phyloP scores from a whole-genome alignment of 768 basidiomycete genomes.

The Royoungia palumana region DNA sequence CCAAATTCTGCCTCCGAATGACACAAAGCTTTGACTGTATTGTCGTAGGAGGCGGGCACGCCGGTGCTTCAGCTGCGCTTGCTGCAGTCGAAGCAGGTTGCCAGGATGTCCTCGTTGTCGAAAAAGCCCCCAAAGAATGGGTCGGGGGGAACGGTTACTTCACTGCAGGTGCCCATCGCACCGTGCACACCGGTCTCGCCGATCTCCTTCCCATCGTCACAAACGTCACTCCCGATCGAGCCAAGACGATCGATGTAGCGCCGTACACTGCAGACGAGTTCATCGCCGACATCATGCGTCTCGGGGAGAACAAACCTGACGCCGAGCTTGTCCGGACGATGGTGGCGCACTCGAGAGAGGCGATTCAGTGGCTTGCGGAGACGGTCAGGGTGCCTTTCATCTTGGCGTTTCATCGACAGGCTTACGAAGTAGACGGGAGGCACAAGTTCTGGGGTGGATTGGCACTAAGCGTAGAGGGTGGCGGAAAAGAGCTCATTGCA shows the following conservation, averaged over 20 bases:
- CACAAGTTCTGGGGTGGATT: conserved; percentile 73
- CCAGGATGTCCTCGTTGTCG: conserved; percentile 57
- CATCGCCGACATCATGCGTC: conserved; percentile 56
- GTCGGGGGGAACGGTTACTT: conserved; percentile 71
- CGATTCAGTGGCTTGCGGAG: conserved; percentile 55
- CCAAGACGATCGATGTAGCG: conserved; percentile 49
- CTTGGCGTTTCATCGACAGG: conserved; percentile 63
- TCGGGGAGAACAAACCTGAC: conserved; percentile 51
- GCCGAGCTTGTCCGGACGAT: conserved; percentile 46
- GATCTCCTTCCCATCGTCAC: conserved; percentile 56
- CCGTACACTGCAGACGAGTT: conserved; percentile 58
- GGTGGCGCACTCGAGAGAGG: conserved; percentile 53
- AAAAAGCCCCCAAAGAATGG: conserved; percentile 64
- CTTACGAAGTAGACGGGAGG: conserved; percentile 59
- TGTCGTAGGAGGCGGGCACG: conserved; percentile 64
- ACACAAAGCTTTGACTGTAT: conserved; percentile 46
- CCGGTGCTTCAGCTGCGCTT: conserved; percentile 63
- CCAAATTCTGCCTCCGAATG: too few relatives aligned
- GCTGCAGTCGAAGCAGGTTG: conserved; percentile 59
- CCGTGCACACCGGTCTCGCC: conserved; percentile 55
- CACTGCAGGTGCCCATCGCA: conserved; percentile 67
- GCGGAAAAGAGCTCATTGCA: conserved; percentile 64
- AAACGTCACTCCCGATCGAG: conserved; percentile 44
- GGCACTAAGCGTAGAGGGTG: conserved; percentile 57
- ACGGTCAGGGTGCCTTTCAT: conserved; percentile 51